Evolutionary conservation across 2,329 filamentous ascomycete species (phyloP).

Genomic region (Xylaria polymorpha): DNA sequence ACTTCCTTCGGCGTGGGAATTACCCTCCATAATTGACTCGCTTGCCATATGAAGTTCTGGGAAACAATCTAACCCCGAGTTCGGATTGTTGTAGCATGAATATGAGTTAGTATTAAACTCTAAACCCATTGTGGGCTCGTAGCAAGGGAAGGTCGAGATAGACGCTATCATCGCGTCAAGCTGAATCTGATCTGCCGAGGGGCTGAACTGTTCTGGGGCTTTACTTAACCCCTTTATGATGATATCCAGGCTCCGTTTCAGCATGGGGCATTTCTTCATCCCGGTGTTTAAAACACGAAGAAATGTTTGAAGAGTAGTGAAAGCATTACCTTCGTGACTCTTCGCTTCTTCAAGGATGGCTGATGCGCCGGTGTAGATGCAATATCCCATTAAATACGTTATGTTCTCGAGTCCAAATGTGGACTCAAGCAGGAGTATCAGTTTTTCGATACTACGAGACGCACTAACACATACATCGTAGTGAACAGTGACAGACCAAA

Average conservation of each 20-base stretch:
- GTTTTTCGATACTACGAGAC: no score
- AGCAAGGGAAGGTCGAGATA: neutral
- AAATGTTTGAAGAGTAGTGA: neutral
- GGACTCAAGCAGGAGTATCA: no score
- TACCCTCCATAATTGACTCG: neutral
- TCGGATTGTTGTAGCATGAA: neutral
- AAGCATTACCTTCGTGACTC: neutral
- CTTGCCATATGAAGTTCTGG: neutral
- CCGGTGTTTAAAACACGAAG: neutral
- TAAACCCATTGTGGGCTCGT: neutral
- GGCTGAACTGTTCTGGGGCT: neutral
- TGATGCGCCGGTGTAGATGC: no score
- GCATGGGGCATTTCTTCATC: neutral
- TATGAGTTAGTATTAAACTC: neutral
- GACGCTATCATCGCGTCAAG: neutral
- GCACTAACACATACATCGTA: no score
- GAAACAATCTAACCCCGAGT: neutral
- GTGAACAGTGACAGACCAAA: no score
- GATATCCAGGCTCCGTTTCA: neutral
- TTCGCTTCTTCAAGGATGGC: neutral
- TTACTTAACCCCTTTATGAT: neutral
- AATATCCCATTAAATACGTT: no score
- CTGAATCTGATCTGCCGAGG: neutral
- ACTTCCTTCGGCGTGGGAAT: neutral
- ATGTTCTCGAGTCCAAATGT: no score